Percentiles rank a stretch among this genome's conserved stretches.
Conservation (phyloP, 2,329 filamentous ascomycete species). For the Curvularia sp. region DNA sequence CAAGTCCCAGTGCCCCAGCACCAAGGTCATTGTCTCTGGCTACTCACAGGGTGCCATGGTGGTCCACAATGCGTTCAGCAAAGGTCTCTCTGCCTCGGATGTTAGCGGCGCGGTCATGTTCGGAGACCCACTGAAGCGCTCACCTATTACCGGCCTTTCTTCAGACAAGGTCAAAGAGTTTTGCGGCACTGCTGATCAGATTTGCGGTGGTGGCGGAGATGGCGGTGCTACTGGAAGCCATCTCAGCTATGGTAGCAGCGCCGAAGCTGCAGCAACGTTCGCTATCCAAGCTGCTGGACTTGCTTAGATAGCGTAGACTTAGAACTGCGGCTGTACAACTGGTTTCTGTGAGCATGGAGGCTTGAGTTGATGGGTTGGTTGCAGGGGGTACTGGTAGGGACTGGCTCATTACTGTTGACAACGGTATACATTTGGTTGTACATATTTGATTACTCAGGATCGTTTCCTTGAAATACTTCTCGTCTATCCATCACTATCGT, state of each 20-base stretch:
- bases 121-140: conserved; percentile 43
- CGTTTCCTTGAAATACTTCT: background rate
- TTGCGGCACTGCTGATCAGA: conserved; percentile 35
- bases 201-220: conserved; percentile 37
- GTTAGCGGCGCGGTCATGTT: conserved; percentile 41
- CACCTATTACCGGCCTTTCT: conserved; percentile 30
- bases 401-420: background rate
- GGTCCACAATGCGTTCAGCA: conserved; percentile 41
- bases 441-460: conserved; percentile 11
- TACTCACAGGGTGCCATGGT: conserved; percentile 48
- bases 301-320: conserved; percentile 8
- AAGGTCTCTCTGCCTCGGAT: conserved; percentile 32
- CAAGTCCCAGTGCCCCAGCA: conserved; percentile 39
- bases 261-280: conserved; percentile 37
- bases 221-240: conserved; percentile 39
- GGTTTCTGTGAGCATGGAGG: background rate
- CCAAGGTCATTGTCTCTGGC: conserved; percentile 44
- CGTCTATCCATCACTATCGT: conserved; percentile 55
- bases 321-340: background rate
- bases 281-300: conserved; percentile 37
- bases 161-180: conserved; percentile 38
- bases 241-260: conserved; percentile 40
- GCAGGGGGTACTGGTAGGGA: background rate
- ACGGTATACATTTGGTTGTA: conserved; percentile 9
- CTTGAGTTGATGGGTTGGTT: background rate